Base-by-base conservation (phyloP, 805 yeast genomes). In the Tetrapisispora phaffii region DNA sequence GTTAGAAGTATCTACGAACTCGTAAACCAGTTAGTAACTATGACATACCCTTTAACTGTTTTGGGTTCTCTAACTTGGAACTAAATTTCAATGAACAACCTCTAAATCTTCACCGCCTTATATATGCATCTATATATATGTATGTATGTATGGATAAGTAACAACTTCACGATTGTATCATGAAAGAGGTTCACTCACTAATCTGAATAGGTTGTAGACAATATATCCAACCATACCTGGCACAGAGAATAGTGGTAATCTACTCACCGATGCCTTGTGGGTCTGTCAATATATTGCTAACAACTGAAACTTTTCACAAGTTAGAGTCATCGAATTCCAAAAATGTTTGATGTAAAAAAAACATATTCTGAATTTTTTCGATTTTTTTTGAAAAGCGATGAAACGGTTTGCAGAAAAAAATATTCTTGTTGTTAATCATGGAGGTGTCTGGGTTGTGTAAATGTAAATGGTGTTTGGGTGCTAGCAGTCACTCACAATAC, bases 41-140 rank as follows among this genome's bases (percentile, higher is more conserved):
- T 3, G n/a, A 39, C 42, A 39, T 39, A 39, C 42, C 42, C 42
- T 39, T 39, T 31, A 36, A 39, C 42, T 39, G 42, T 39, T 16
- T 22, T 31, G 42, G 35, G 22, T 21, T 16, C 32, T 31, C 32
- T 21, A 21, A 31, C 9, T 12, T 7, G 6, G 20, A 17, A 6
- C 5, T 17, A 6, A 12, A 28, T 7, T n/a, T 6, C 23, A 19
- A 34, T 9, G 6, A 19, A 17, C 15, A 17, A 19, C 31, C 4
- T 12, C 12, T 9, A 34, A 34, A 17, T 33, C n/a, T n/a, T n/a
- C n/a, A n/a, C n/a, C n/a, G n/a, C n/a, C n/a, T 15, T 6, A 33
- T 10, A 34, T 34, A 34, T 34, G 23, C 6, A 17, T n/a, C 13
- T 34, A n/a, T 22, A 21, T 20, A 34, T 34, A 34, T 20, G 19